Percentiles rank a stretch among this genome's conserved stretches.
Conservation (phyloP, 805 yeast species). For the Komagataella kurtzmanii region DNA sequence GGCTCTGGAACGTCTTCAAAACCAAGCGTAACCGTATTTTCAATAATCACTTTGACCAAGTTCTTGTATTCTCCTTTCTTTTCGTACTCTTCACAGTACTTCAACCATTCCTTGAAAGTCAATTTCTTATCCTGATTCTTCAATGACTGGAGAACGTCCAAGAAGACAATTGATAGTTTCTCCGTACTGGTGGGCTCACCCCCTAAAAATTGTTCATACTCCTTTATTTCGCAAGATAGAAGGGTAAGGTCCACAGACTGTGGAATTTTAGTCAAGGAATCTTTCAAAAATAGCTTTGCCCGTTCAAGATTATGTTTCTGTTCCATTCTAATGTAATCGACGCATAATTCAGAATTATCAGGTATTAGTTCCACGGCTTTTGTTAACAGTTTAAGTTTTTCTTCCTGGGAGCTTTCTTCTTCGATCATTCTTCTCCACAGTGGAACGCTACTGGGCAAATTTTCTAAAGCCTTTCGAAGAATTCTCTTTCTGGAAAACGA, state of each 20-base stretch:
- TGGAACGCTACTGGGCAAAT: conserved; percentile 36
- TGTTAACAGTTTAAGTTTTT: conserved; percentile 36
- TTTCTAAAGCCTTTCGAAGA: conserved; percentile 59
- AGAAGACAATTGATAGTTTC: not conserved
- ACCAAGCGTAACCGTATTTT: not conserved
- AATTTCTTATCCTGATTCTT: too few relatives aligned
- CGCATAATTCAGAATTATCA: conserved; percentile 51
- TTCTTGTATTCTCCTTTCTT: not conserved
- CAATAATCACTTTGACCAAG: not conserved
- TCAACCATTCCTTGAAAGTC: not conserved
- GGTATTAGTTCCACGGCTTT: conserved; percentile 68
- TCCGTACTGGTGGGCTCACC: not conserved
- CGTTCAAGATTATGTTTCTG: not conserved
- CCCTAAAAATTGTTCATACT: not conserved
- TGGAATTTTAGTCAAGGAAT: conserved; percentile 6
- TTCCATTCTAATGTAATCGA: conserved; percentile 24
- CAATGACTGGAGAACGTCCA: not conserved
- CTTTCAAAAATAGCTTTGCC: not conserved
- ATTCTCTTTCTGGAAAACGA: conserved; percentile 36
- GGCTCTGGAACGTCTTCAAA: not conserved
- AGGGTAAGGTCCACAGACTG: not conserved
- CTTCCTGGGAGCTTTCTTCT: conserved; percentile 37
- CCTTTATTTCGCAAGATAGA: not conserved
- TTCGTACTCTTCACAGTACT: not conserved
- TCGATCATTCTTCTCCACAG: conserved; percentile 64